Base-by-base conservation (phyloP, 192 early-diverging fungal species). In the Coemansia sp. region DNA sequence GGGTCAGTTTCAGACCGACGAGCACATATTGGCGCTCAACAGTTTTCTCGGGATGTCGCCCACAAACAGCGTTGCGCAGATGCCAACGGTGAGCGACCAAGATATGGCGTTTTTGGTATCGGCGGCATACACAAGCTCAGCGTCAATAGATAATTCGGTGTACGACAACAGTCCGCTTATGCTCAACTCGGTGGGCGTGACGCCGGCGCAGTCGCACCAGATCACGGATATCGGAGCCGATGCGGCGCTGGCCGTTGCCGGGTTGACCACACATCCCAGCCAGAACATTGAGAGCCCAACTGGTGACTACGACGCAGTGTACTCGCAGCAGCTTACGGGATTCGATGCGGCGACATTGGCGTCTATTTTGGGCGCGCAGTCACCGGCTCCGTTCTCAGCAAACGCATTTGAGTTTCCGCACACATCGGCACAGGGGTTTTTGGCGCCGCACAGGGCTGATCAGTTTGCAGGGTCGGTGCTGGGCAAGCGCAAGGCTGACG, bases 31-130 rank as follows among this genome's bases (percentile, higher is more conserved):
- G 2, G 71, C 77, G 10, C 59, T 80, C 17, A 80, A 73, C 57
- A 62, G 12, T 27, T 65, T 80, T 58, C 72, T 80, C 35, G 67
- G 64, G 4, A 65, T 69, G 55, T 51, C 70, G 5, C 52, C 41
- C 12, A 27, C 60, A 50, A 35, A 35, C 23, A 25, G 14, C 2
- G 27, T 45, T 17, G 23, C 66, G 3, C 59, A 55, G 32, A 35
- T 43, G 14, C n/a, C 49, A 5, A 49, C 41, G 38, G 64, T 55
- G 14, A 69, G 48, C 64, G 60, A 63, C 19, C 76, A 73, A 59
- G 66, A 62, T 24, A 71, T 80, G 56, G 72, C 72, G 2, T 63
- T 80, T 45, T 51, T 80, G 2, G 68, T 64, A 1, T 72, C 70
- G 2, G 47, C 58, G 1, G 50, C 62, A n/a, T 69, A 69, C 38